Percentiles rank a stretch among this genome's conserved stretches.
Conservation (phyloP, 768 basidiomycete species). For the Suillus clintonianus region DNA sequence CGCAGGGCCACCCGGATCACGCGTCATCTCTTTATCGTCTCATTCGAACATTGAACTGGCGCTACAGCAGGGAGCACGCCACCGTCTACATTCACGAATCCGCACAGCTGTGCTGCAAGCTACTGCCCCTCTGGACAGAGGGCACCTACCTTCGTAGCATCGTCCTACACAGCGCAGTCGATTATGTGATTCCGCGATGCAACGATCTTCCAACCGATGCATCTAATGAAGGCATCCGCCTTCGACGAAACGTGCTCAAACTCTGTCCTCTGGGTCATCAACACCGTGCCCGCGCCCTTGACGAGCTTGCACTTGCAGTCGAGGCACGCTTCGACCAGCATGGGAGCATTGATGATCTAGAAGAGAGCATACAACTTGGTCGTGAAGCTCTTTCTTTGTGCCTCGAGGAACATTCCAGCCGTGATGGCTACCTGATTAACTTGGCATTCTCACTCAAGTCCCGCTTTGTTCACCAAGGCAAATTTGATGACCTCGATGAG, state of each 20-base stretch:
- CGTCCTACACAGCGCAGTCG: background rate
- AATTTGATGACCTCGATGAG: background rate
- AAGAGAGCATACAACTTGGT: slow-evolving; percentile 4
- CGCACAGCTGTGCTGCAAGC: background rate
- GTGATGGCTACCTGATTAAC: slow-evolving; percentile 2
- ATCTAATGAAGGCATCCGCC: background rate
- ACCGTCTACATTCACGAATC: slow-evolving; percentile 17
- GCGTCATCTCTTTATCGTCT: slow-evolving; percentile 11
- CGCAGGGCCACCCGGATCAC: slow-evolving; percentile 8
- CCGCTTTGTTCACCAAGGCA: slow-evolving; percentile 13
- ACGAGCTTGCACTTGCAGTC: background rate
- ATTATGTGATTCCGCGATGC: background rate
- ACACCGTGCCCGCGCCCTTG: background rate
- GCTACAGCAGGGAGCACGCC: slow-evolving; percentile 8
- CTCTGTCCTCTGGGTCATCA: background rate
- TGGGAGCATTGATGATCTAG: slow-evolving; percentile 7
- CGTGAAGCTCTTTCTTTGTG: slow-evolving; percentile 9
- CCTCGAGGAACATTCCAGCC: slow-evolving; percentile 7
- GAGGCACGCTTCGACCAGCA: slow-evolving; percentile 2
- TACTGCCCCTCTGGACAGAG: background rate
- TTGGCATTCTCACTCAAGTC: slow-evolving; percentile 10
- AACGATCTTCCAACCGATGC: background rate
- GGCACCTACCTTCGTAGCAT: background rate
- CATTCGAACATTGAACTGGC: slow-evolving; percentile 4
- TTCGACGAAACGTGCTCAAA: background rate